Evolutionary conservation across 805 yeast species (phyloP).

Genomic region (Saccharomycopsis sp.): DNA sequence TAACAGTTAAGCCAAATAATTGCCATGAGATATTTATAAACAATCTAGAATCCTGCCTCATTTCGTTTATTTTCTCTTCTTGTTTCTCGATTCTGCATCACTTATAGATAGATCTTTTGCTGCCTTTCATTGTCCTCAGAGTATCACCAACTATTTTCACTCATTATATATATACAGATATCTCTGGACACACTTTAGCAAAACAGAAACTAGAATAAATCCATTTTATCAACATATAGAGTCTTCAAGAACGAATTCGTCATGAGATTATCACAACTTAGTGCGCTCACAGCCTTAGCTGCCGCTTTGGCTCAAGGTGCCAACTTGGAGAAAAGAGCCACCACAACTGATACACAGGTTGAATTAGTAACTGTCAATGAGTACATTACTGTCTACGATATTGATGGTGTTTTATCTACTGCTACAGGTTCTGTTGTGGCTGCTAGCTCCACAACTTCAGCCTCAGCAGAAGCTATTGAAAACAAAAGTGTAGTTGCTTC

Average conservation of each 20-base stretch:
- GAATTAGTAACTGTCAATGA: conserved; percentile 15
- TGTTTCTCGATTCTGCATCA: not conserved
- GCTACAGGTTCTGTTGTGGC: not conserved
- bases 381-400: conserved; percentile 18
- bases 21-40: not conserved
- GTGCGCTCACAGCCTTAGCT: conserved; percentile 6
- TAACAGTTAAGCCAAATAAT: not conserved
- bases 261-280: conserved; percentile 7
- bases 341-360: conserved; percentile 8
- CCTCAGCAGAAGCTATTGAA: not conserved
- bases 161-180: not conserved
- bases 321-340: conserved; percentile 14
- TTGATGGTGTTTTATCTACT: conserved; percentile 6
- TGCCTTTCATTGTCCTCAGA: not conserved
- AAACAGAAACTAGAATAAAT: too few relatives aligned
- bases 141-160: conserved; percentile 1
- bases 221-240: not conserved
- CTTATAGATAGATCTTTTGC: not conserved
- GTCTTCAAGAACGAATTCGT: not conserved
- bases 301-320: conserved; percentile 21
- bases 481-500: not conserved
- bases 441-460: not conserved
- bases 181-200: not conserved
- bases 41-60: not conserved
- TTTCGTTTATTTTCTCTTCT: not conserved